These are phyloP conservation scores for Panus rudis DNA, from an alignment of 768 basidiomycete genomes.

Conservation along the genomic window DNA sequence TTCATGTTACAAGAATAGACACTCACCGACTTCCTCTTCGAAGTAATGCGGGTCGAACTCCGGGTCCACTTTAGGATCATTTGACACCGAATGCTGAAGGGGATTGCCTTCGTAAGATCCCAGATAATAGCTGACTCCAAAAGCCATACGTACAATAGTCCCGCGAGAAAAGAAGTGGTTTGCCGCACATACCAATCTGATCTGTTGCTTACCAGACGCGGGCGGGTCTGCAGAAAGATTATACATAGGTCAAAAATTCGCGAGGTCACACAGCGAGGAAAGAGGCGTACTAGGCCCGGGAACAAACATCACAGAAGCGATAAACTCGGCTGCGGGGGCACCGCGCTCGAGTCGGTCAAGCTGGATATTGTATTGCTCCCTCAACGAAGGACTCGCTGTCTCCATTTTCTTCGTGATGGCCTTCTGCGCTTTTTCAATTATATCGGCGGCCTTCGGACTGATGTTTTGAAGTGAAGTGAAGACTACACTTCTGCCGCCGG, in stretches of 20 bases:
- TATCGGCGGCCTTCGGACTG: background rate
- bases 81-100: slow-evolving; percentile 11
- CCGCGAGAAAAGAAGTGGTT: slow-evolving; percentile 13
- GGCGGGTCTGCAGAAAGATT: background rate
- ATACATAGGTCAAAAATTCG: background rate
- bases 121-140: background rate
- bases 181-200: background rate
- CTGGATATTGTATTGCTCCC: slow-evolving; percentile 2
- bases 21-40: slow-evolving; percentile 14
- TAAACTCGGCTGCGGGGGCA: background rate
- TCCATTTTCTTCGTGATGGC: background rate
- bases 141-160: slow-evolving; percentile 10
- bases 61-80: slow-evolving; percentile 8
- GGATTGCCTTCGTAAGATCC: background rate
- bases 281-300: background rate
- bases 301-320: background rate
- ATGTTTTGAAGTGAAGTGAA: background rate
- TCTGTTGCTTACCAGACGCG: background rate
- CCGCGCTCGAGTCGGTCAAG: background rate
- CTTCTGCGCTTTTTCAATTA: background rate
- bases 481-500: background rate
- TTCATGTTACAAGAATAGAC: background rate
- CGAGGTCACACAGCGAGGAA: background rate
- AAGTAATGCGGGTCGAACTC: slow-evolving; percentile 14
- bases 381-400: background rate